A percentile compares a stretch with the other conserved stretches of the same genome.
Evolutionary conservation across 2,329 filamentous ascomycete species (phyloP).

Genomic region (Venturia aucupariae): DNA sequence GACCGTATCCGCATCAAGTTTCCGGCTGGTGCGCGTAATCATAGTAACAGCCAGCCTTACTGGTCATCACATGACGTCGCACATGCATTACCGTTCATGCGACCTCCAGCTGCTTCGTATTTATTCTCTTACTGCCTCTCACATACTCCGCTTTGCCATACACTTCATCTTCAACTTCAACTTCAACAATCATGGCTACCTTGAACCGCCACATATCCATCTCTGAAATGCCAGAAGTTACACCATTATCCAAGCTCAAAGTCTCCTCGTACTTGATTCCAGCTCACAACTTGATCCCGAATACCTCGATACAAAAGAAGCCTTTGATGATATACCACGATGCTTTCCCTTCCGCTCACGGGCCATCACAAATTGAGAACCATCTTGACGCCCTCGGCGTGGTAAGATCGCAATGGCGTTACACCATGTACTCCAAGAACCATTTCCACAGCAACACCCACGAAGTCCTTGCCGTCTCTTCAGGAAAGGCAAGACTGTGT

Average conservation of each 20-base stretch:
- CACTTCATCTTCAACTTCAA: neutral
- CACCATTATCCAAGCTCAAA: constrained; percentile 30
- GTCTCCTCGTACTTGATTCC: constrained; percentile 53
- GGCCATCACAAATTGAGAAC: constrained; percentile 44
- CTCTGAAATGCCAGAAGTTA: neutral
- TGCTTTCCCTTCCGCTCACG: constrained; percentile 39
- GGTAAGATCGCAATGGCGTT: constrained; percentile 56
- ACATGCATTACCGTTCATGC: neutral
- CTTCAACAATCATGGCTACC: neutral
- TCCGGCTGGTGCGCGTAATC: neutral
- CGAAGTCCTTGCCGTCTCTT: constrained; percentile 54
- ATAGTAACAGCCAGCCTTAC: neutral
- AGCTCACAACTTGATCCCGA: constrained; percentile 48
- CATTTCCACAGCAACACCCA: constrained; percentile 62
- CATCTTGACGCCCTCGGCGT: constrained; percentile 46
- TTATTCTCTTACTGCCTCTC: neutral
- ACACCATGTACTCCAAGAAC: constrained; percentile 56
- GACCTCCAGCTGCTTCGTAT: neutral
- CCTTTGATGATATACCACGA: constrained; percentile 58
- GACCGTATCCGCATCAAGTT: neutral
- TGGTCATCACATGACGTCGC: neutral
- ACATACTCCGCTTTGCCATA: neutral
- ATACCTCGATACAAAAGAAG: constrained; percentile 54
- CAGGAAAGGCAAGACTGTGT: constrained; percentile 51
- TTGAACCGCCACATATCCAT: neutral